Evolutionary conservation across 2,329 filamentous ascomycete genomes (phyloP).

Genomic region (Grosmannia penicillata): DNA sequence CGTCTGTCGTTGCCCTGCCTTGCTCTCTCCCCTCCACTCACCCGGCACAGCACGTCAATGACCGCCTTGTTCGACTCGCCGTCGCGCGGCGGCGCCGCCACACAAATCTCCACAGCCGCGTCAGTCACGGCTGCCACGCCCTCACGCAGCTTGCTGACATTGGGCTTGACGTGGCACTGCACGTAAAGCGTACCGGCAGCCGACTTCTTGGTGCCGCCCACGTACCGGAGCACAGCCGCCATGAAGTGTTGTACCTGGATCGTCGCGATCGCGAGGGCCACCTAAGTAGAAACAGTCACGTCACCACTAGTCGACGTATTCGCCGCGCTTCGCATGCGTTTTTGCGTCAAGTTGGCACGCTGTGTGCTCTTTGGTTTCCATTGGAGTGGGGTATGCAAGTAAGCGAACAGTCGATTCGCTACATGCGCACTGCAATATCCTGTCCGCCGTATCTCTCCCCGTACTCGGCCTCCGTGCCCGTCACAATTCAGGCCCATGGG

Average conservation of each 20-base stretch:
- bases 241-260: too few relatives aligned
- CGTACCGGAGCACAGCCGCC: constrained; percentile 24
- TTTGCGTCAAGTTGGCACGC: not conserved
- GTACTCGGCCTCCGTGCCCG: too few relatives aligned
- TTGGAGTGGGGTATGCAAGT: constrained; percentile 8
- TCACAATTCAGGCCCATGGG: too few relatives aligned
- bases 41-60: constrained; percentile 44
- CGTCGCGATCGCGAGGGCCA: too few relatives aligned
- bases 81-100: constrained; percentile 48
- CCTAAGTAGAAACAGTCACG: not conserved
- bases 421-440: too few relatives aligned
- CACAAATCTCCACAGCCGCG: constrained; percentile 46
- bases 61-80: constrained; percentile 58
- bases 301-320: not conserved
- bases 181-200: constrained; percentile 36
- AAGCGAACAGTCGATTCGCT: not conserved
- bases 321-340: not conserved
- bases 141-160: constrained; percentile 44
- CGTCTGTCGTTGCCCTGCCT: too few relatives aligned
- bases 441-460: too few relatives aligned
- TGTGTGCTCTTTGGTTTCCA: not conserved
- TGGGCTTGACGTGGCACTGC: constrained; percentile 53
- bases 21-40: too few relatives aligned
- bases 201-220: constrained; percentile 31
- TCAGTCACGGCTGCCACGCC: constrained; percentile 43